Evolutionary conservation across 192 early-diverging fungal species (phyloP).

Genomic region (Backusella tuberculispora): DNA sequence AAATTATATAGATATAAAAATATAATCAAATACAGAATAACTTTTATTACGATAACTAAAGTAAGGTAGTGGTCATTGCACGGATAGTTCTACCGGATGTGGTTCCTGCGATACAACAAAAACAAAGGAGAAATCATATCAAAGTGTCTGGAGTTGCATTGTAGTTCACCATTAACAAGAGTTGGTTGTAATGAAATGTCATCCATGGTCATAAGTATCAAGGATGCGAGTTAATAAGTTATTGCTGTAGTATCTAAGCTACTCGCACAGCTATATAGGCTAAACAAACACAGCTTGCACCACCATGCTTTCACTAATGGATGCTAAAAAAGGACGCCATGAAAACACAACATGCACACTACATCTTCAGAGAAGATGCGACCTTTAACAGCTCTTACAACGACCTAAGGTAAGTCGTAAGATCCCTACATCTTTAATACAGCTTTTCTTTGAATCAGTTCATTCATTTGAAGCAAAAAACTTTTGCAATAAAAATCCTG

Average conservation of each 20-base stretch:
- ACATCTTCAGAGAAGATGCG: constrained; percentile 21
- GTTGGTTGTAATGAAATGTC: constrained; percentile 16
- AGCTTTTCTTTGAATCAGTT: constrained; percentile 14
- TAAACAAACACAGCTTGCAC: constrained; percentile 17
- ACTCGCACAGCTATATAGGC: constrained; percentile 21
- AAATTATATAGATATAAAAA: constrained; percentile 9
- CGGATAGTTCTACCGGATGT: neutral
- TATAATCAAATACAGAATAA: constrained; percentile 18
- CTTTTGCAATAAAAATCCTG: too few relatives aligned
- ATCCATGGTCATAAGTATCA: constrained; percentile 19
- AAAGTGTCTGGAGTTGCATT: constrained; percentile 2
- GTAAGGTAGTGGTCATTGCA: constrained; percentile 11
- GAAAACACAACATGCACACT: constrained; percentile 17
- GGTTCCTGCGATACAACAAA: constrained; percentile 16
- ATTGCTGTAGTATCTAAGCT: constrained; percentile 19
- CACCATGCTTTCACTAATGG: constrained; percentile 22
- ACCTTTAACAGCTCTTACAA: constrained; percentile 22
- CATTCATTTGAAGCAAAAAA: neutral
- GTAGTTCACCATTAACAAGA: constrained; percentile 22
- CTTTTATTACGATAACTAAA: constrained; percentile 12
- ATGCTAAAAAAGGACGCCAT: constrained; percentile 18
- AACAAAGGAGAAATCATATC: constrained; percentile 19
- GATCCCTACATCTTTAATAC: constrained; percentile 25
- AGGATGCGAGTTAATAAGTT: constrained; percentile 14
- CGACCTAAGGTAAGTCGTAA: constrained; percentile 20